Base-by-base conservation (phyloP, 768 basidiomycete species). In the Kwoniella pini region DNA sequence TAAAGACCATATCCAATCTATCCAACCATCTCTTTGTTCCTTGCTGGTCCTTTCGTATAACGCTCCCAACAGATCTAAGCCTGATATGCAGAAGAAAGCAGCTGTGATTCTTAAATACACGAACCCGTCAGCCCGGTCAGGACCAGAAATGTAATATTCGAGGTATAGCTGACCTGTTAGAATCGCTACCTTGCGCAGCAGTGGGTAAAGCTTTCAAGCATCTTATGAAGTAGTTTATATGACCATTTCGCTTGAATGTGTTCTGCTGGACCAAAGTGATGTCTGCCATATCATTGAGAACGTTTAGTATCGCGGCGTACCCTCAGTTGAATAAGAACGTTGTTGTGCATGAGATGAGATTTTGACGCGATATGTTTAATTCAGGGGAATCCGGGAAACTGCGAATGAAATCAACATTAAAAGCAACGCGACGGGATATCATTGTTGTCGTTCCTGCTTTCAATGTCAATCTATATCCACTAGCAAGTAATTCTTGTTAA, bases 1-100 rank as follows among this genome's bases (percentile, higher is more conserved):
- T 75, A 93, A 87, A 21, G 82, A 83, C 91, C 94, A 99, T 48
- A 98, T 84, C 94, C 94, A 97, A 55, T 85, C 81, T 46, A 80
- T 80, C 88, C 89, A 95, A 0, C 75, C 75, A 40, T 83, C 77
- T n/a, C 84, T 83, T 65, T 92, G 86, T 15, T 73, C 67, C 6
- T 81, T 73, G 9, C 74, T 82, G 1, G 82, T 82, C 64, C 84
- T 84, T 3, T 65, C 64, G 4, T 82, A 72, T 1, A 88, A 63
- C 0, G 80, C 73, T 2, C 83, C 85, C 10, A 92, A 82, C 28
- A 98, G 79, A 70, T 97, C 94, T 33, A 99, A 80, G 0, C 85
- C 83, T 0, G 91, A 88, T 19, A 98, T 80, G 67, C 89, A 91
- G 76, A 98, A 99, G 81, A 92, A 97, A 17, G 83, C 86, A 49